These are phyloP conservation scores for Trichoderma koningiopsis DNA, from an alignment of 2,329 filamentous ascomycete genomes.

Conservation along the genomic window DNA sequence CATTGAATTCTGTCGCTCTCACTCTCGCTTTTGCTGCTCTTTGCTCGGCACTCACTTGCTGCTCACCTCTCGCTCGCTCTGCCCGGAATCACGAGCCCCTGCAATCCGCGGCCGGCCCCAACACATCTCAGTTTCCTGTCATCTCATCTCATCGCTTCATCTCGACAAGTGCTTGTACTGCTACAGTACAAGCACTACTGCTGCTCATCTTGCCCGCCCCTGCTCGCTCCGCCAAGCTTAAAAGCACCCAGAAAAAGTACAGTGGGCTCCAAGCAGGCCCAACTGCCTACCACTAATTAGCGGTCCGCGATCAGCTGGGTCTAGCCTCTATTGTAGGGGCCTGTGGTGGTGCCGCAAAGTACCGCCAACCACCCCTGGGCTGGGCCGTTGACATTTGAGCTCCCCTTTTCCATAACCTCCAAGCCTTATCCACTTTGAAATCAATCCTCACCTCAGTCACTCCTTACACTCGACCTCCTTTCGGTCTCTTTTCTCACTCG, in stretches of 20 bases:
- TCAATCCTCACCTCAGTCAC: conserved; percentile 46
- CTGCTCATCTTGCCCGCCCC: conserved; percentile 3
- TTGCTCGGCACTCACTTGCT: background rate
- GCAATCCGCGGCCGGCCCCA: background rate
- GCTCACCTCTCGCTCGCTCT: background rate
- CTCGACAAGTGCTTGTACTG: background rate
- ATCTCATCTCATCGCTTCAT: background rate
- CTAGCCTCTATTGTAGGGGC: conserved; percentile 32
- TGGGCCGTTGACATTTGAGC: conserved; percentile 29
- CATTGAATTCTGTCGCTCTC: background rate
- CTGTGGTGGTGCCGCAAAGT: conserved; percentile 7
- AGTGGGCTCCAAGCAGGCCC: conserved; percentile 17
- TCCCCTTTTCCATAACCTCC: conserved; percentile 45
- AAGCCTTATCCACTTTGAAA: conserved; percentile 41
- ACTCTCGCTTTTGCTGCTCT: conserved; percentile 5
- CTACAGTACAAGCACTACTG: background rate
- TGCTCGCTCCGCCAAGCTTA: conserved; percentile 18
- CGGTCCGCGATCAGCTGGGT: conserved; percentile 39
- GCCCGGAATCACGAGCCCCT: background rate
- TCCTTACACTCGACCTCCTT: conserved; percentile 32
- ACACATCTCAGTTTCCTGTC: background rate
- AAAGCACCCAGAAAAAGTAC: background rate
- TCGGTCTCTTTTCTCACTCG: conserved; percentile 23
- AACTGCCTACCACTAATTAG: conserved; percentile 23
- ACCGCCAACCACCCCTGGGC: conserved; percentile 25